Base-by-base conservation (phyloP, 345 rosid genomes). In the Heritiera fomes region DNA sequence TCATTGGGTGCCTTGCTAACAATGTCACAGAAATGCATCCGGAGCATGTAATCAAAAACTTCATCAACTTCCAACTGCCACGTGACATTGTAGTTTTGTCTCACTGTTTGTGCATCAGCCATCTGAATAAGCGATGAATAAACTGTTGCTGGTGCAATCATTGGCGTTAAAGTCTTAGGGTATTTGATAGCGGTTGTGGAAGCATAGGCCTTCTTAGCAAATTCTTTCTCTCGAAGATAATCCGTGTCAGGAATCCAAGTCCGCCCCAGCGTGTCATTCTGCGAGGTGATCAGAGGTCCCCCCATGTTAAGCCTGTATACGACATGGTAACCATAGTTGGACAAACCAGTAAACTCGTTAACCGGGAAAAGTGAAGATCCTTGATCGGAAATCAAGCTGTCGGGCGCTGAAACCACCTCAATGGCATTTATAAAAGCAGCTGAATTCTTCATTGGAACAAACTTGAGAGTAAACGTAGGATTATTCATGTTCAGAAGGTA, bases 1-100 rank as follows among this genome's bases (percentile, higher is more conserved):
- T 90, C 90, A 72, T 91, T 85, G n/a, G 88, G 85, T 58, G 94
- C 71, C 81, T 91, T 90, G 82, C 97, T 93, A 34, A 91, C 89
- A 8, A 93, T 89, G 79, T 93, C 97, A 70, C 95, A 90, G 79
- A 93, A 93, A 87, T 93, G 97, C 75, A 93, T 79, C 75, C 97
- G 82, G 28, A 93, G 58, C 70, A 91, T 40, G 83, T 93, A 93
- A 83, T 74, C 81, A 78, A 89, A 93, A 0, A 90, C 32, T 13
- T 85, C 52, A 77, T 91, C 90, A 1, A 88, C 88, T 2, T 87
- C 87, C 53, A 93, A 89, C 45, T 86, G 80, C 97, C 97, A 93
- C 23, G 91, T 85, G 43, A 93, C 82, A 43, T 93, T 93, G 85
- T 90, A 93, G 76, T 87, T 93, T 18, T 86, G 87, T 9, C 17